phyloP scores from a whole-genome alignment of 2,329 filamentous ascomycete genomes.

The Fusarium siculi region DNA sequence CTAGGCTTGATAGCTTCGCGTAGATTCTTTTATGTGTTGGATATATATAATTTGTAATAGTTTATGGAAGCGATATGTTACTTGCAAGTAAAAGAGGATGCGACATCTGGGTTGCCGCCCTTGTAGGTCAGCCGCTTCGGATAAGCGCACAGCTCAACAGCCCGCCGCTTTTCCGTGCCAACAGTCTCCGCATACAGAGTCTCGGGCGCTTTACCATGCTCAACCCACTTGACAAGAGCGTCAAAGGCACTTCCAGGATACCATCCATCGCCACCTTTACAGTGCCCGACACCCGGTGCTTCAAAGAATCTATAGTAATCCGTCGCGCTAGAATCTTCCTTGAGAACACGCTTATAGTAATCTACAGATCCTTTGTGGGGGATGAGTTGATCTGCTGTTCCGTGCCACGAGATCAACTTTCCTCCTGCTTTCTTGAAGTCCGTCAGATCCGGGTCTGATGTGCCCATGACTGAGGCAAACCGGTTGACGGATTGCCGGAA shows the following conservation, averaged over 20 bases:
- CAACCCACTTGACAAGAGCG: slow-evolving; percentile 26
- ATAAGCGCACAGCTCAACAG: slow-evolving; percentile 13
- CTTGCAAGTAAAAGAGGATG: slow-evolving; percentile 19
- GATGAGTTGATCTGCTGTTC: slow-evolving; percentile 25
- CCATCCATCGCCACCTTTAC: slow-evolving; percentile 6
- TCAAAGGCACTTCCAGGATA: slow-evolving; percentile 17
- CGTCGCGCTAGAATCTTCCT: background rate
- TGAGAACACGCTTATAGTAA: slow-evolving; percentile 20
- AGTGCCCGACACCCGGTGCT: slow-evolving; percentile 29
- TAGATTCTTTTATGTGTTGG: background rate
- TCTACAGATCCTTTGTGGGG: slow-evolving; percentile 19
- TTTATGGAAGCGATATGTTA: background rate
- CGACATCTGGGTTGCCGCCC: background rate
- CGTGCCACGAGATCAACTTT: slow-evolving; percentile 35
- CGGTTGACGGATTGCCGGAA: slow-evolving; percentile 27
- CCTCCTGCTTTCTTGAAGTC: slow-evolving; percentile 27
- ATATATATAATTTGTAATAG: background rate
- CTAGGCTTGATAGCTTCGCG: slow-evolving; percentile 10
- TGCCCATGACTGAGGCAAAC: slow-evolving; percentile 27
- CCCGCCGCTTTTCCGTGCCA: background rate
- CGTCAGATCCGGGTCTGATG: slow-evolving; percentile 22
- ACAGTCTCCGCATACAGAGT: slow-evolving; percentile 19
- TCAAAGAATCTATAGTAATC: slow-evolving; percentile 32
- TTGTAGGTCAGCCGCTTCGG: slow-evolving; percentile 12
- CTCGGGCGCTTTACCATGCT: slow-evolving; percentile 10